phyloP scores from a whole-genome alignment of 257 asterid genomes.

The Thymus quinquecostatus region DNA sequence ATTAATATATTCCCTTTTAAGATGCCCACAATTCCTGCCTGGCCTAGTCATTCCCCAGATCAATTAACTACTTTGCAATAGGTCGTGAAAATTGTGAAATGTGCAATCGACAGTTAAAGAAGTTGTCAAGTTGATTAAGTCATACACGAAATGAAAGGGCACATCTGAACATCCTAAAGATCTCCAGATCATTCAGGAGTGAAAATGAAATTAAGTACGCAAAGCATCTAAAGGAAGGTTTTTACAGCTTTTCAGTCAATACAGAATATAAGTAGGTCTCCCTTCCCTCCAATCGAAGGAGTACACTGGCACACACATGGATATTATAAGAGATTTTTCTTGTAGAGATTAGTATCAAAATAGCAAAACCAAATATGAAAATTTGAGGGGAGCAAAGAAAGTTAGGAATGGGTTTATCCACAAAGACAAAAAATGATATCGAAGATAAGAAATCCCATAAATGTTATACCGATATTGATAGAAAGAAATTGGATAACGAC shows the following conservation, averaged over 20 bases:
- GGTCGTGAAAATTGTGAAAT: neutral
- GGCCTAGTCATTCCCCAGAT: neutral
- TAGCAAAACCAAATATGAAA: constrained; percentile 15
- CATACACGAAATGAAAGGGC: constrained; percentile 5
- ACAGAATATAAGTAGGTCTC: neutral
- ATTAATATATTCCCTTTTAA: neutral
- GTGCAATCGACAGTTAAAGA: neutral
- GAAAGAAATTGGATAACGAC: neutral
- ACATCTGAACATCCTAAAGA: constrained; percentile 1
- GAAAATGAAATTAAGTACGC: neutral
- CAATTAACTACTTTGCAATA: neutral
- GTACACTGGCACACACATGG: neutral
- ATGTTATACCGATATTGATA: neutral
- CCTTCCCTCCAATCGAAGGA: neutral
- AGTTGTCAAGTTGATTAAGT: neutral
- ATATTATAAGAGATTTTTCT: neutral
- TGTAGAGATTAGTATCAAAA: neutral
- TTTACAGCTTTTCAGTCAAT: neutral
- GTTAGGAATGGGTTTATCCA: neutral
- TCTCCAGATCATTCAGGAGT: neutral
- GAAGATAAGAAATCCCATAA: neutral
- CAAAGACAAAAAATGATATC: neutral
- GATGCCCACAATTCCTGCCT: neutral
- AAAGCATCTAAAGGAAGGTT: neutral
- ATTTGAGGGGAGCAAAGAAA: neutral